Evolutionary conservation across 257 asterid genomes (phyloP).

Genomic region (Henckelia pumila): DNA sequence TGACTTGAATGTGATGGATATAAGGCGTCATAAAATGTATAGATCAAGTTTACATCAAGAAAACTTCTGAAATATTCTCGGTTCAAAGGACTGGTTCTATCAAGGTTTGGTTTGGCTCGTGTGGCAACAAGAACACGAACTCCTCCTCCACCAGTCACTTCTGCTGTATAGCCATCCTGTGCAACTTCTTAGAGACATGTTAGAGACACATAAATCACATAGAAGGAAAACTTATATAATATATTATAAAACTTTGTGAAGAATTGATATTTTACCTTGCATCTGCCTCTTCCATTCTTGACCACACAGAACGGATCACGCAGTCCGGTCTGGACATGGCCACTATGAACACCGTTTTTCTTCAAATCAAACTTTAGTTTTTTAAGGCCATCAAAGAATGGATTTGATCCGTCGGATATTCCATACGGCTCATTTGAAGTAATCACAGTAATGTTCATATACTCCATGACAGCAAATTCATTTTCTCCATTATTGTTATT

Average conservation of each 20-base stretch:
- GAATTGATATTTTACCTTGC: constrained; percentile 51
- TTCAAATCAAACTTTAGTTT: constrained; percentile 50
- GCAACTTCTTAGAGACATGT: constrained; percentile 10
- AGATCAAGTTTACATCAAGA: constrained; percentile 53
- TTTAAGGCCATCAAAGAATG: constrained; percentile 50
- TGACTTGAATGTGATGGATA: not conserved
- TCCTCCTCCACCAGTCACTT: constrained; percentile 47
- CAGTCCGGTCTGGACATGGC: constrained; percentile 74
- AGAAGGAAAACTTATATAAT: not conserved
- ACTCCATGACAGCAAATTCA: constrained; percentile 80
- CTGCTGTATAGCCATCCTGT: constrained; percentile 77
- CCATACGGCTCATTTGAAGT: constrained; percentile 78
- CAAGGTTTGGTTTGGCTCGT: constrained; percentile 60
- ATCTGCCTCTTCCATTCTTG: constrained; percentile 61
- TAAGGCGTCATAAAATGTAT: not conserved
- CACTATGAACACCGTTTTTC: constrained; percentile 68
- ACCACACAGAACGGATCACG: constrained; percentile 70
- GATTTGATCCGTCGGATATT: constrained; percentile 66
- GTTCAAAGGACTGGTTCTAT: constrained; percentile 39
- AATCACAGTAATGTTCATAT: constrained; percentile 70
- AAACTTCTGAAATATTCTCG: constrained; percentile 60
- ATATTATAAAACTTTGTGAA: not conserved
- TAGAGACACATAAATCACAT: not conserved
- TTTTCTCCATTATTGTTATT: constrained; percentile 52
- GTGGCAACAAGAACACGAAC: constrained; percentile 75